phyloP scores from a whole-genome alignment of 192 early-diverging fungal genomes.

The Neocallimastix lanati region DNA sequence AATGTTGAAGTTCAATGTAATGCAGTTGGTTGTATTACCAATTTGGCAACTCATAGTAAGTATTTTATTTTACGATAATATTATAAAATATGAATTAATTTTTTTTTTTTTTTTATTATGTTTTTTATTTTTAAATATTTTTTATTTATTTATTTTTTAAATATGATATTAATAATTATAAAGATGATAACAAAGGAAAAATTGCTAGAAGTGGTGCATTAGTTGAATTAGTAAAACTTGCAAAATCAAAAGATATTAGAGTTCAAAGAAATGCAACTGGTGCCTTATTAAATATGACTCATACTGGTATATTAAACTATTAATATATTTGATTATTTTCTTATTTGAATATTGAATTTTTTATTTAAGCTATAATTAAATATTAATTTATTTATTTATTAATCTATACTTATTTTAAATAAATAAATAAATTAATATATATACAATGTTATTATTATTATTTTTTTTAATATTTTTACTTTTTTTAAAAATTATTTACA shows the following conservation, averaged over 20 bases:
- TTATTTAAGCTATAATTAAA: no score
- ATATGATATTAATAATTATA: constrained; percentile 1
- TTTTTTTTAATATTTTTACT: no score
- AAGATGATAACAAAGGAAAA: constrained; percentile 73
- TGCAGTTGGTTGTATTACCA: constrained; percentile 85
- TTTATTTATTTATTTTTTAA: neutral
- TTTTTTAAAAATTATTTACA: no score
- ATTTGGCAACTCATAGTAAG: constrained; percentile 63
- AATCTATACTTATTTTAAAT: no score
- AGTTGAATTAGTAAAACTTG: constrained; percentile 49
- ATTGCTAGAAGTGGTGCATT: constrained; percentile 73
- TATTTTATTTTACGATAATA: neutral
- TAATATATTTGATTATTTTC: no score
- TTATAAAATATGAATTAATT: no score
- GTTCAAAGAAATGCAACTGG: constrained; percentile 82
- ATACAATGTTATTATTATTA: no score
- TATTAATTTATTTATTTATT: no score
- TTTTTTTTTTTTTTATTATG: no score
- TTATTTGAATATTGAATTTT: no score
- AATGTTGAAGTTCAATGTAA: constrained; percentile 86
- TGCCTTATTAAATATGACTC: constrained; percentile 82
- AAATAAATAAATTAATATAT: no score
- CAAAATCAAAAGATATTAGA: constrained; percentile 58
- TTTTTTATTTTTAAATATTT: constrained; percentile 3
- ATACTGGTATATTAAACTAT: constrained; percentile 40